Conservation (phyloP, 2,329 filamentous ascomycete genomes). For the Exophiala sp. region DNA sequence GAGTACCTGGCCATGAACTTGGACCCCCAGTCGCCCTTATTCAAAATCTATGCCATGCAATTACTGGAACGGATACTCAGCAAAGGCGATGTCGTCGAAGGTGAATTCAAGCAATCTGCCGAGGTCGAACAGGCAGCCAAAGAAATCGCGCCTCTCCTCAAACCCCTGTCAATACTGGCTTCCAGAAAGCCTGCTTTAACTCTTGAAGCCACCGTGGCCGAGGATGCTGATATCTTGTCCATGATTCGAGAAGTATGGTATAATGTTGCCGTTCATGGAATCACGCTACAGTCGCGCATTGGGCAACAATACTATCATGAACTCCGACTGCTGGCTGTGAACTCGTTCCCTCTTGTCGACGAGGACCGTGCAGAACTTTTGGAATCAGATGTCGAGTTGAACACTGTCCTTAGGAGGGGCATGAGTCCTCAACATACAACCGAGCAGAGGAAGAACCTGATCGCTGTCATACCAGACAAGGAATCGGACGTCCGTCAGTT, state of each 20-base stretch:
- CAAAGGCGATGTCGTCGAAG: conserved; percentile 76
- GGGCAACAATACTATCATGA: conserved; percentile 69
- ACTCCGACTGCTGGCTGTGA: conserved; percentile 73
- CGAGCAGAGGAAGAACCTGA: conserved; percentile 73
- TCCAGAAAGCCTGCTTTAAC: conserved; percentile 47
- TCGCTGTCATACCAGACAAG: conserved; percentile 66
- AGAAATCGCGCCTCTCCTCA: conserved; percentile 81
- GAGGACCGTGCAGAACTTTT: conserved; percentile 83
- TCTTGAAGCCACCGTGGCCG: conserved; percentile 30
- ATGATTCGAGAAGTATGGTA: conserved; percentile 93
- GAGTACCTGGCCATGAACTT: conserved; percentile 69
- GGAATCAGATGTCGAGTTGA: conserved; percentile 94
- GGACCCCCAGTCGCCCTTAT: conserved; percentile 63
- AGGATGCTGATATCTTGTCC: conserved; percentile 64
- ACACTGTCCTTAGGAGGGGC: conserved; percentile 82
- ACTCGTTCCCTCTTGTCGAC: conserved; percentile 80
- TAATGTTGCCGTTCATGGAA: conserved; percentile 92
- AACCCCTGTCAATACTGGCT: conserved; percentile 80
- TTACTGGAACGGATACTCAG: conserved; percentile 82
- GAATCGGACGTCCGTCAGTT: conserved; percentile 72
- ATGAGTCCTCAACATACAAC: conserved; percentile 71
- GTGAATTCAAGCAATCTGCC: conserved; percentile 64
- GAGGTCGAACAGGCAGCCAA: conserved; percentile 77
- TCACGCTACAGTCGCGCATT: conserved; percentile 66
- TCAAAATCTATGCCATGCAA: conserved; percentile 75